phyloP scores from a whole-genome alignment of 2,329 filamentous ascomycete species.

The Fonsecaea erecta region DNA sequence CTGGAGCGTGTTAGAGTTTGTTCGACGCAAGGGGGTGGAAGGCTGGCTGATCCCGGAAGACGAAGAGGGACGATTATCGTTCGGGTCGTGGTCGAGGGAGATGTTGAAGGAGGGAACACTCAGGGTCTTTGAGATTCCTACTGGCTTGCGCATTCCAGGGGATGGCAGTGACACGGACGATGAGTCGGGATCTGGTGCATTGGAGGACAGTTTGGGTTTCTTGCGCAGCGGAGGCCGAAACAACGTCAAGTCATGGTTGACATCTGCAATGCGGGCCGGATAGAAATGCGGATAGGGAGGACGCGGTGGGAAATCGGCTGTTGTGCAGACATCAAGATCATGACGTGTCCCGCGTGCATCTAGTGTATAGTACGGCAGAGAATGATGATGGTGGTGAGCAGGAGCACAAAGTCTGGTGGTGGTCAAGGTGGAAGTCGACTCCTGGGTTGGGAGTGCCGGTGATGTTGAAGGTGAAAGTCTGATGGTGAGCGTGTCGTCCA shows the following conservation, averaged over 20 bases:
- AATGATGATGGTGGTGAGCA: conserved; percentile 8
- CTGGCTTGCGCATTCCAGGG: conserved; percentile 29
- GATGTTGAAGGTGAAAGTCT: conserved; percentile 9
- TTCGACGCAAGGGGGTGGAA: conserved; percentile 24
- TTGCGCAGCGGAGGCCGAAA: conserved; percentile 32
- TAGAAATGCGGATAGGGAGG: conserved; percentile 21
- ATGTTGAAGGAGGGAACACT: conserved; percentile 29
- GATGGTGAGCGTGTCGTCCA: conserved; percentile 13
- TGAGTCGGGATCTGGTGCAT: conserved; percentile 11
- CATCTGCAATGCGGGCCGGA: conserved; percentile 22
- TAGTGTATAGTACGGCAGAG: conserved; percentile 20
- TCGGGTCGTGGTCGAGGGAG: conserved; percentile 20
- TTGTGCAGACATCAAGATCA: conserved; percentile 17
- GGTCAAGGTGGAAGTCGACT: conserved; percentile 9
- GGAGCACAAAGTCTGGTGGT: not conserved
- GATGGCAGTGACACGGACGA: conserved; percentile 5
- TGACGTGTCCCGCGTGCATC: conserved; percentile 12
- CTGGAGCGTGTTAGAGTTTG: conserved; percentile 25
- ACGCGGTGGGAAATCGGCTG: conserved; percentile 20
- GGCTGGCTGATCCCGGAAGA: conserved; percentile 22
- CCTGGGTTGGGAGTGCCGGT: conserved; percentile 11
- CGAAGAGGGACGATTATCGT: conserved; percentile 20
- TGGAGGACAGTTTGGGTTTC: conserved; percentile 33
- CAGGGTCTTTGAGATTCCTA: conserved; percentile 23
- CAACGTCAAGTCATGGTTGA: conserved; percentile 25